phyloP scores from a whole-genome alignment of 83 land plant species.

The Picea abies region DNA sequence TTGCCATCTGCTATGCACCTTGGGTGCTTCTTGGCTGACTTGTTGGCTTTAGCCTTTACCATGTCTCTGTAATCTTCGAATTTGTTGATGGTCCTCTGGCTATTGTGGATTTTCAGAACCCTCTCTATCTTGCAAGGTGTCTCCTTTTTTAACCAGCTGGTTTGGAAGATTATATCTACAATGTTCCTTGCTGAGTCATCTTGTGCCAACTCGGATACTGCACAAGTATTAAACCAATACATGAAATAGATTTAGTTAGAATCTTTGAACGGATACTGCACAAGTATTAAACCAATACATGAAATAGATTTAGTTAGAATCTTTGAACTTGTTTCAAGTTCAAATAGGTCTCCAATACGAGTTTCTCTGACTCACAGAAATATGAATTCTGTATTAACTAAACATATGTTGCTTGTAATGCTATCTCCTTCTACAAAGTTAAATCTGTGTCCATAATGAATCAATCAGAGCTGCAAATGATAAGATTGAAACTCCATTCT shows the following conservation, averaged over 20 bases:
- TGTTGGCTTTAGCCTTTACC: constrained; percentile 63
- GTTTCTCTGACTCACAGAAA: too few relatives aligned
- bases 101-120: constrained; percentile 80
- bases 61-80: constrained; percentile 78
- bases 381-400: too few relatives aligned
- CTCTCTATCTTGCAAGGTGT: constrained; percentile 71
- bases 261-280: constrained; percentile 33
- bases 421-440: too few relatives aligned
- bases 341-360: too few relatives aligned
- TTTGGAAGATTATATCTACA: constrained; percentile 86
- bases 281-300: not conserved
- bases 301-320: not conserved
- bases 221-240: not conserved
- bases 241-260: not conserved
- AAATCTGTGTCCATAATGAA: too few relatives aligned
- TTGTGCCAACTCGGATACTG: constrained; percentile 77
- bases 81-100: constrained; percentile 58
- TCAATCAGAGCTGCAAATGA: not conserved
- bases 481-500: not conserved
- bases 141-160: constrained; percentile 79
- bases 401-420: too few relatives aligned
- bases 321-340: too few relatives aligned
- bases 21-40: constrained; percentile 49
- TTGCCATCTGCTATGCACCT: constrained; percentile 88
- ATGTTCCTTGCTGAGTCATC: constrained; percentile 83